Evolutionary conservation across 2,329 filamentous ascomycete species (phyloP).

Genomic region (Chaetothyriales sp.): DNA sequence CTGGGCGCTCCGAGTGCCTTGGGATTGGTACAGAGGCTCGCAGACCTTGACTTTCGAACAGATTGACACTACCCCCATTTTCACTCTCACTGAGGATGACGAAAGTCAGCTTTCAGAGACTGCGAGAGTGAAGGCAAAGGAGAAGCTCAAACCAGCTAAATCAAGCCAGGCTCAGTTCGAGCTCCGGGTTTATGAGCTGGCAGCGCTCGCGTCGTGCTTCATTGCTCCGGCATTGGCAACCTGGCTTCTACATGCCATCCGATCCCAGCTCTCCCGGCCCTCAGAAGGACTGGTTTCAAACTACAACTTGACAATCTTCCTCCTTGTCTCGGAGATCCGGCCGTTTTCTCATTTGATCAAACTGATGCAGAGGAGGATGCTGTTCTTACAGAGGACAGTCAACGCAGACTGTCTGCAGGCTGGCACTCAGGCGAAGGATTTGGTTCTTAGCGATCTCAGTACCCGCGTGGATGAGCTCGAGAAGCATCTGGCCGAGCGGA

Average conservation of each 20-base stretch:
- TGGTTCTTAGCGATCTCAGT: constrained; percentile 33
- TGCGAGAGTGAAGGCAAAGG: constrained; percentile 3
- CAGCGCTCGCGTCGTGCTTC: constrained; percentile 66
- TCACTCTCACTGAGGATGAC: constrained; percentile 20
- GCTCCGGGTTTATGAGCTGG: constrained; percentile 57
- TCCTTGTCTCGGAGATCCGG: constrained; percentile 71
- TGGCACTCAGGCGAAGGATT: constrained; percentile 6
- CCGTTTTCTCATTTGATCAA: constrained; percentile 70
- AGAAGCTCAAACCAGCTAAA: background rate
- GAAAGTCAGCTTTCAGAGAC: constrained; percentile 7
- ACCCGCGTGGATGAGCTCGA: constrained; percentile 58
- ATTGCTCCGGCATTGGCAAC: constrained; percentile 63
- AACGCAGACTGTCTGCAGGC: constrained; percentile 19
- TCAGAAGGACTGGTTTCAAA: constrained; percentile 81
- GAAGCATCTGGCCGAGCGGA: constrained; percentile 33
- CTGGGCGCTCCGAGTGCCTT: constrained; percentile 81
- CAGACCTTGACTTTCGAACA: constrained; percentile 45
- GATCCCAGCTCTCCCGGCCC: constrained; percentile 63
- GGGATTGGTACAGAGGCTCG: constrained; percentile 65
- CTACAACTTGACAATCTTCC: constrained; percentile 82
- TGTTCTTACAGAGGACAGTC: constrained; percentile 66
- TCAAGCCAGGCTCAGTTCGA: constrained; percentile 37
- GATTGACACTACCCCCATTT: constrained; percentile 22
- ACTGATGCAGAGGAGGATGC: constrained; percentile 61
- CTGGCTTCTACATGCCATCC: constrained; percentile 66